A percentile compares a stretch with the other conserved stretches of the same genome.
Conservation (phyloP, 169 alveolate genomes). For the Nephromyces sp. region DNA sequence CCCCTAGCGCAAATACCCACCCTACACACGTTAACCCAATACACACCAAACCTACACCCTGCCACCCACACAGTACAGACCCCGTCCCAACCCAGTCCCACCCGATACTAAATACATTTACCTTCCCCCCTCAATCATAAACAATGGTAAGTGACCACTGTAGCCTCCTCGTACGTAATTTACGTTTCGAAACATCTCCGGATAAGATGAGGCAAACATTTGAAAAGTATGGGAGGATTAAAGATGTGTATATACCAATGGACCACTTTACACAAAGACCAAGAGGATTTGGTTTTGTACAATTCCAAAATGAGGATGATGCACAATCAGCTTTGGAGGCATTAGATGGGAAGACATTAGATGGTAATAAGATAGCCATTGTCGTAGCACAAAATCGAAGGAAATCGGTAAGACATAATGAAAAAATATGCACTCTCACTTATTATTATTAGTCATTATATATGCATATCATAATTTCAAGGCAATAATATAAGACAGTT, state of each 20-base stretch:
- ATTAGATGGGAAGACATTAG: conserved; percentile 64
- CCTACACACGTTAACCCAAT: too few relatives aligned
- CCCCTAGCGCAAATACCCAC: too few relatives aligned
- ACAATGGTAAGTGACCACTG: conserved; percentile 41
- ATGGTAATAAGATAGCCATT: conserved; percentile 69
- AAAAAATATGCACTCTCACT: too few relatives aligned
- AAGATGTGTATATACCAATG: conserved; percentile 70
- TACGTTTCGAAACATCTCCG: conserved; percentile 62
- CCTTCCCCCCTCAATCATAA: too few relatives aligned
- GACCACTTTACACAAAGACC: conserved; percentile 63
- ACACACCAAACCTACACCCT: too few relatives aligned
- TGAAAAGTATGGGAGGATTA: conserved; percentile 63
- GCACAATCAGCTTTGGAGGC: conserved; percentile 72
- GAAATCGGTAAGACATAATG: too few relatives aligned
- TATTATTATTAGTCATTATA: too few relatives aligned
- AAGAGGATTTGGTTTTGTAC: conserved; percentile 80
- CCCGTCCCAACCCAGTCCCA: too few relatives aligned
- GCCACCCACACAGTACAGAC: too few relatives aligned
- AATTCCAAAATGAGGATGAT: conserved; percentile 63
- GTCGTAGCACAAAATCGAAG: conserved; percentile 79
- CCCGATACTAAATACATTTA: too few relatives aligned
- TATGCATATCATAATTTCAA: too few relatives aligned
- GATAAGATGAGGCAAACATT: conserved; percentile 58
- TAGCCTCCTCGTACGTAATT: conserved; percentile 57
- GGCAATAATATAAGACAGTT: too few relatives aligned